Evolutionary conservation across 345 rosid species (phyloP), one percentile per base, ranked within the genome.

Genomic region (Ceriops zippeliana): DNA sequence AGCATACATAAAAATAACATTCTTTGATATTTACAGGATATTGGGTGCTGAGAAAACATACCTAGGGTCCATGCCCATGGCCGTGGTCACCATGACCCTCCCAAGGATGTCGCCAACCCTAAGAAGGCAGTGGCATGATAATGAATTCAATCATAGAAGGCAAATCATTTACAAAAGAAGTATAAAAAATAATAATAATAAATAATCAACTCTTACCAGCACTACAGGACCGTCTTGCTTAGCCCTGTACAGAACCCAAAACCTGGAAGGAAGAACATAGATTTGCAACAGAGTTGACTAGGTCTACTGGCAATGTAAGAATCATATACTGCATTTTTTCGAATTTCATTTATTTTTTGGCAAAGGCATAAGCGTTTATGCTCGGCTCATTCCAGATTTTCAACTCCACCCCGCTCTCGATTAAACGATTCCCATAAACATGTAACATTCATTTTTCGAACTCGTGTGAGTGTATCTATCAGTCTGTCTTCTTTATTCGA

Each of bases 31-130:
- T 42, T 42, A 10, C 47, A 42, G 47, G 47, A 11, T 2, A 0
- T 3, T 11, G 47, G 47, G 1, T 28, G 47, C 16, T 11, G 15
- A 42, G 47, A 42, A 10, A 42, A 11, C 47, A 34, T 73, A 73
- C 76, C 98, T 86, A 85, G 69, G 86, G 91, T 64, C 80, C 85
- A 69, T 79, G 81, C 17, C 82, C 90, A 52, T 85, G 90, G 68
- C 91, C 92, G 35, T 89, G 92, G 80, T 86, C 98, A 67, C 80
- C 98, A 69, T 90, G 98, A 21, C 97, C 97, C 26, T 95, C 99
- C 99, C 99, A 95, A 6, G 97, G 99, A 76, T 91, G 99, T 52
- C 97, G 72, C 97, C 97, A 93, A 34, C 98, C 98, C 98, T 93
- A 74, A 4, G 0, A 66, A 74, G 28, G 52, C 49, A 61, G 6